Conservation (phyloP, 768 basidiomycete genomes). For the Lentinus tigrinus region DNA sequence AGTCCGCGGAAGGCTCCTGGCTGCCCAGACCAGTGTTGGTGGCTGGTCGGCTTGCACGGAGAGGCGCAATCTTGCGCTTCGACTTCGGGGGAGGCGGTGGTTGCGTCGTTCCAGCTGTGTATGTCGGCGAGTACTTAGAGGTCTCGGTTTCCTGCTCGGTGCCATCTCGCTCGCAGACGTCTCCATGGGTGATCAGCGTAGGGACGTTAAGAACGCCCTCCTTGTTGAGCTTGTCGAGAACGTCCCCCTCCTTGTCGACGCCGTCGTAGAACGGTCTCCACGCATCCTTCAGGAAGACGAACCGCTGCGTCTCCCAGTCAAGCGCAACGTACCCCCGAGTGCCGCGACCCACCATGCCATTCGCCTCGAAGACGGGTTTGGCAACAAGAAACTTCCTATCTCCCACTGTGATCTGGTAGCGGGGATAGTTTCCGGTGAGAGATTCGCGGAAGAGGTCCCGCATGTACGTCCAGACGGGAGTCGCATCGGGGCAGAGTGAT, state of each 20-base stretch:
- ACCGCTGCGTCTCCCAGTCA: neutral
- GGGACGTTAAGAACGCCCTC: neutral
- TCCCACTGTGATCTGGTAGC: neutral
- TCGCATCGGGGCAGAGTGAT: too few species aligned
- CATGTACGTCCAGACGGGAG: too few species aligned
- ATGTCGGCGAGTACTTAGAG: neutral
- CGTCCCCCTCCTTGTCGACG: slow-evolving; percentile 4
- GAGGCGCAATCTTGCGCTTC: neutral
- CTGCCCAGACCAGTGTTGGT: neutral
- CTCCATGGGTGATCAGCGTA: slow-evolving; percentile 1
- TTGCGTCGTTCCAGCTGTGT: too few species aligned
- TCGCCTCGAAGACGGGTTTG: neutral
- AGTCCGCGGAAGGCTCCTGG: neutral
- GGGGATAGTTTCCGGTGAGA: neutral
- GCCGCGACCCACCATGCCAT: slow-evolving; percentile 2
- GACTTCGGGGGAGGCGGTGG: neutral
- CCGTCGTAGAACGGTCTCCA: slow-evolving; percentile 3
- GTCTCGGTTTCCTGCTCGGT: neutral
- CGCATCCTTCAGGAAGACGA: slow-evolving; percentile 17
- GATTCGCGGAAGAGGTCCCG: too few species aligned
- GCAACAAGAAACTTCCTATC: neutral
- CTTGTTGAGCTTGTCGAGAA: neutral
- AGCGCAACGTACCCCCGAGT: slow-evolving; percentile 13
- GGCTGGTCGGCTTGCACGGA: neutral
- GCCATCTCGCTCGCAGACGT: neutral